A percentile compares a stretch with the other conserved stretches of the same genome.
These are phyloP conservation scores for Plasmodium berghei DNA, from an alignment of 169 alveolate species.

Conservation along the genomic window DNA sequence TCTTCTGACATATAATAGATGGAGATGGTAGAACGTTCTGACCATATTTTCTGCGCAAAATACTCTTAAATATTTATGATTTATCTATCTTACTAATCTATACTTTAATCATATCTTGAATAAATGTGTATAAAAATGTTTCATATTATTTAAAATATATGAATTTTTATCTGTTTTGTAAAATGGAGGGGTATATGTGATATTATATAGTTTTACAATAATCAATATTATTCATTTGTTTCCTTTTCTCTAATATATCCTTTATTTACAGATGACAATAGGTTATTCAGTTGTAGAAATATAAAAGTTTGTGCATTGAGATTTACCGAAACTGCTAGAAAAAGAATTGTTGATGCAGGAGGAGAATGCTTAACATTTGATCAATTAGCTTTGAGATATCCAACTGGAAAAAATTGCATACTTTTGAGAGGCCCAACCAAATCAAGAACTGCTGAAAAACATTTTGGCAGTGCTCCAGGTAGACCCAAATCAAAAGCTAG, in stretches of 20 bases:
- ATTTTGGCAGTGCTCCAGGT: slow-evolving; percentile 97
- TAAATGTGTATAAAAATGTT: background rate
- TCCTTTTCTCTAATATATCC: background rate
- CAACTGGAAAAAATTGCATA: slow-evolving; percentile 94
- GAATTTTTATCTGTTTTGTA: no score
- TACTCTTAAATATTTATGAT: slow-evolving; percentile 8
- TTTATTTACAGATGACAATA: slow-evolving; percentile 88
- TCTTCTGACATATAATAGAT: slow-evolving; percentile 85
- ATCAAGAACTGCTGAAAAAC: slow-evolving; percentile 95
- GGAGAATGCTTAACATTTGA: slow-evolving; percentile 99
- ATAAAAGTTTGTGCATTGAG: slow-evolving; percentile 97
- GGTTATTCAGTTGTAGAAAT: slow-evolving; percentile 90
- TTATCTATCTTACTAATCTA: background rate
- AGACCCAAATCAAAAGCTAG: slow-evolving; percentile 92
- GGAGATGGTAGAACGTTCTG: slow-evolving; percentile 87
- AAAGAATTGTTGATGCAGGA: slow-evolving; percentile 95
- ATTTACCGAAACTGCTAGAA: slow-evolving; percentile 98
- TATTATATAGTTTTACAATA: background rate
- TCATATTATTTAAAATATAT: background rate
- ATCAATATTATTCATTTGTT: background rate
- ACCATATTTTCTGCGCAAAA: slow-evolving; percentile 8
- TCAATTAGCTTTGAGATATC: slow-evolving; percentile 94
- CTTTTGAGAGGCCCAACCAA: slow-evolving; percentile 96
- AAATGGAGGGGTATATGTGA: background rate
- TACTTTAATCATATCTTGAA: no score